Base-by-base conservation (phyloP, 768 basidiomycete genomes). In the Russula abietina region DNA sequence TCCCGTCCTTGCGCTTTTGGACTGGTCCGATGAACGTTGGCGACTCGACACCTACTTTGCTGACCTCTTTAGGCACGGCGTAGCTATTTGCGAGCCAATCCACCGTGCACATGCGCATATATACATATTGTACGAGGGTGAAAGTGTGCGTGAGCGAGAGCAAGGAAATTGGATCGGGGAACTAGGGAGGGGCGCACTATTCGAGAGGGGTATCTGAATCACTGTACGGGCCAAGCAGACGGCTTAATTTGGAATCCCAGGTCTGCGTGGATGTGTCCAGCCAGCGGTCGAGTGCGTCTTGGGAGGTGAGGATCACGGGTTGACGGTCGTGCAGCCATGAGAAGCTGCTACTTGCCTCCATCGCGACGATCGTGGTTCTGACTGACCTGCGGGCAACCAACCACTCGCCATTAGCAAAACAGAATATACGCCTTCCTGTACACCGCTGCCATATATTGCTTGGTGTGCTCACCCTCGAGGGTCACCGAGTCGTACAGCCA, bases 311-410 rank as follows among this genome's bases (percentile, higher is more conserved):
- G 53, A 98, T 86, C 49, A 93, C 91, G 8, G 89, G 89, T 66
- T 89, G 88, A 24, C 95, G 85, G 68, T 95, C 90, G 71, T 97
- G 96, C n/a, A 98, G 79, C 90, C 93, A 98, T 8, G 76, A 75
- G 51, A 93, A 78, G 7, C 85, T 81, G 59, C 82, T 82, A 70
- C 83, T 81, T 50, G 91, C 82, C 36, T 81, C 72, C 1, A 93
- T 93, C 1, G 96, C 98, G 52, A 98, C 86, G 59, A 98, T 91
- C 0, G 91, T 87, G 81, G 80, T 28, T 81, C 76, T 10, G 75
- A 79, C 62, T 79, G 75, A 3, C 81, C 87, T 89, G 67, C 24
- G 19, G n/a, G n/a, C n/a, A n/a, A n/a, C 16, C 16, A 14, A 32
- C 52, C 24, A 19, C 2, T 11, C 36, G 19, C 9, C 55, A 41